Evolutionary conservation across 345 rosid species (phyloP).

Genomic region (Ailanthus altissimus): DNA sequence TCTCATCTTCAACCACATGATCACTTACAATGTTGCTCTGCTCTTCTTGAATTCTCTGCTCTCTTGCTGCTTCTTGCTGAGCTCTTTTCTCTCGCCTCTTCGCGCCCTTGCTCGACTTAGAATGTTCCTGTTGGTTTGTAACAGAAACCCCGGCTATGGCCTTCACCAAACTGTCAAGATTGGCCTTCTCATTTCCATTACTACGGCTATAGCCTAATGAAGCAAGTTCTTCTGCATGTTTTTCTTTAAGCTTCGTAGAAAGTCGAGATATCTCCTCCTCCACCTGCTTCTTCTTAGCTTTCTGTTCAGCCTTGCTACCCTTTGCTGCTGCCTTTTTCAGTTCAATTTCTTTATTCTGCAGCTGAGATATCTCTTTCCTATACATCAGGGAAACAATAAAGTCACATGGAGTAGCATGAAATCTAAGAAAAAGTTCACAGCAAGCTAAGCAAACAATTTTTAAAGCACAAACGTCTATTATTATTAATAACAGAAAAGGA

Average conservation of each 20-base stretch:
- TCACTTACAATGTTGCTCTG: constrained; percentile 75
- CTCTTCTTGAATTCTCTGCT: constrained; percentile 89
- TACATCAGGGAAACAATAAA: constrained; percentile 5
- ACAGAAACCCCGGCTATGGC: constrained; percentile 86
- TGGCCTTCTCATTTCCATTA: constrained; percentile 55
- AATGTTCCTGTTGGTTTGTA: constrained; percentile 52
- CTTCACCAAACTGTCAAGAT: constrained; percentile 73
- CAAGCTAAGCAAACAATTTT: not conserved
- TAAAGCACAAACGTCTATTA: not conserved
- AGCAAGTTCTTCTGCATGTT: constrained; percentile 75
- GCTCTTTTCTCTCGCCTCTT: constrained; percentile 85
- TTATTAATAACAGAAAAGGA: not conserved
- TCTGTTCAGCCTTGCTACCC: constrained; percentile 97
- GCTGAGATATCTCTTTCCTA: constrained; percentile 75
- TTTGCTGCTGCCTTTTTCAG: constrained; percentile 90
- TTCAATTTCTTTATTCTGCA: constrained; percentile 81
- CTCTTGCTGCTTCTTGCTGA: constrained; percentile 88
- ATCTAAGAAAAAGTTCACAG: not conserved
- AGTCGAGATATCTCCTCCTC: constrained; percentile 79
- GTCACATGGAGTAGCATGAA: not conserved
- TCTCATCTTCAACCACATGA: constrained; percentile 60
- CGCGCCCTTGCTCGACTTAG: constrained; percentile 72
- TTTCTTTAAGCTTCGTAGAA: constrained; percentile 69
- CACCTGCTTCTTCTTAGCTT: constrained; percentile 93
- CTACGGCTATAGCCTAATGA: constrained; percentile 57